Evolutionary conservation across 208 protist genomes (phyloP).

Genomic region (Tritrichomonas foetus): DNA sequence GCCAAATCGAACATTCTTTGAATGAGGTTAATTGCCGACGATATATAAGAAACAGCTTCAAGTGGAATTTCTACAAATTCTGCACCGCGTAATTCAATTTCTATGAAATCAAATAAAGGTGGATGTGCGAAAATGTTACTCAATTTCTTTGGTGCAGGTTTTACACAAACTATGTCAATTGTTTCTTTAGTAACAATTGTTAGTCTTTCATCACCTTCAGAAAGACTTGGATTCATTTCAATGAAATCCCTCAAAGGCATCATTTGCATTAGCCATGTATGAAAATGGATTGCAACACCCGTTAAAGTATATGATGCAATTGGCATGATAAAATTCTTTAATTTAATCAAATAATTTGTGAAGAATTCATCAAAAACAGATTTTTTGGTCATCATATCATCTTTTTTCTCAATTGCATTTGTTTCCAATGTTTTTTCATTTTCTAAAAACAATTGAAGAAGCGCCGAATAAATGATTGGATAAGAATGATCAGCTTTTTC

Average conservation of each 20-base stretch:
- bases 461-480: too few relatives aligned
- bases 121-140: not conserved
- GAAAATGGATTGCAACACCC: not conserved
- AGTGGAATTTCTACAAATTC: not conserved
- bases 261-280: slow-evolving; percentile 27
- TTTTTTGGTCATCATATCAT: too few relatives aligned
- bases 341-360: too few relatives aligned
- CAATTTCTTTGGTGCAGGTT: not conserved
- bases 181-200: not conserved
- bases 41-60: not conserved
- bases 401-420: too few relatives aligned
- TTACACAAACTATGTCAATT: not conserved
- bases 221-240: not conserved
- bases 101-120: not conserved
- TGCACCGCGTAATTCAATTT: not conserved
- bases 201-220: not conserved
- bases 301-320: too few relatives aligned
- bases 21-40: not conserved
- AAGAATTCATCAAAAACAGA: too few relatives aligned
- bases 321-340: too few relatives aligned
- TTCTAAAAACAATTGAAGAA: too few relatives aligned
- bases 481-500: too few relatives aligned
- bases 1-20: not conserved
- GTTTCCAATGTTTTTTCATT: too few relatives aligned
- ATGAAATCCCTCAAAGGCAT: not conserved